A percentile compares a stretch with the other conserved stretches of the same genome.
These are phyloP conservation scores for Ceratobasidium sp. DNA, from an alignment of 1,284 basidiomycete genomes.

Conservation along the genomic window DNA sequence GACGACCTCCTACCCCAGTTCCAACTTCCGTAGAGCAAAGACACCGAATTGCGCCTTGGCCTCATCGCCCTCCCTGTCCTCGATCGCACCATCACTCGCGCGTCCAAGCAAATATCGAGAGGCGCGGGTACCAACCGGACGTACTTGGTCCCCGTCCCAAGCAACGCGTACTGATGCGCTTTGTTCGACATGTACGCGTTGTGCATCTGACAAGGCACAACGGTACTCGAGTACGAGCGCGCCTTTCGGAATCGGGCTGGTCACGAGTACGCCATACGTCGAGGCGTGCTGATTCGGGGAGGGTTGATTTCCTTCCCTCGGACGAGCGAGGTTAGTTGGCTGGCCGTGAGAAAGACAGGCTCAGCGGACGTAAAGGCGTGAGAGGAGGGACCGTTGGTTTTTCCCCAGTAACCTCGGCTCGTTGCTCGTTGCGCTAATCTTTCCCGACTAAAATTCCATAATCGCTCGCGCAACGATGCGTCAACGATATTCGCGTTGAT, in stretches of 20 bases:
- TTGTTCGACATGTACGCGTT: slow-evolving; percentile 53
- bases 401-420: neutral
- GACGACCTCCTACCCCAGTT: slow-evolving; percentile 85
- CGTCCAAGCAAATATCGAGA: slow-evolving; percentile 84
- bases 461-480: slow-evolving; percentile 20
- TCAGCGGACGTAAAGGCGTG: slow-evolving; percentile 16
- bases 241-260: slow-evolving; percentile 49
- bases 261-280: slow-evolving; percentile 52
- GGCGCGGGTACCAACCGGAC: no score
- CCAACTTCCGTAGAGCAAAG: slow-evolving; percentile 83
- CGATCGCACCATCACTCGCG: slow-evolving; percentile 60
- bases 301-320: slow-evolving; percentile 28
- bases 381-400: slow-evolving; percentile 5
- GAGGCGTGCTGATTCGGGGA: slow-evolving; percentile 23
- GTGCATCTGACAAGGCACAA: slow-evolving; percentile 50
- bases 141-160: slow-evolving; percentile 60
- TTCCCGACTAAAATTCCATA: slow-evolving; percentile 19
- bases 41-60: slow-evolving; percentile 76
- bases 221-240: slow-evolving; percentile 50
- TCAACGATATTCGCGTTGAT: slow-evolving; percentile 32
- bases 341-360: slow-evolving; percentile 26
- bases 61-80: slow-evolving; percentile 53
- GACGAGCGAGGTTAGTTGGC: slow-evolving; percentile 18
- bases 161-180: slow-evolving; percentile 58
- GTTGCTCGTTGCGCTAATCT: slow-evolving; percentile 14